phyloP scores from a whole-genome alignment of 2,329 filamentous ascomycete species.

The Dactylellina haptotyla region DNA sequence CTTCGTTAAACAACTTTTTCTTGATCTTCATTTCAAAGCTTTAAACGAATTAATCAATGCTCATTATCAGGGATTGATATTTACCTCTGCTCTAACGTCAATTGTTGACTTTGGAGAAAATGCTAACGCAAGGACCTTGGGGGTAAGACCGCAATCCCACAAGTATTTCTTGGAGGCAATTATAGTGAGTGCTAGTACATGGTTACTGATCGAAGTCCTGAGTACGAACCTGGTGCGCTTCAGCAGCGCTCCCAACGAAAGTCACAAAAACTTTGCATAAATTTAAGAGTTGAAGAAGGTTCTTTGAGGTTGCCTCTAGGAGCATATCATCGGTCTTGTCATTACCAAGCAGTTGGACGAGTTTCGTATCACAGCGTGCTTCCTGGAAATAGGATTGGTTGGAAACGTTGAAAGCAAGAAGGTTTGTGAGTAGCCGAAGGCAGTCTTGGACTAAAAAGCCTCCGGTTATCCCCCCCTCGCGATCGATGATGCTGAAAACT shows the following conservation, averaged over 20 bases:
- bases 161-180: slow-evolving; percentile 69
- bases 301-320: slow-evolving; percentile 81
- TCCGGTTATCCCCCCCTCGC: slow-evolving; percentile 85
- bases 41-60: neutral
- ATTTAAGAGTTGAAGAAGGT: slow-evolving; percentile 87
- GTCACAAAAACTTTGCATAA: slow-evolving; percentile 87
- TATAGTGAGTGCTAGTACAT: neutral
- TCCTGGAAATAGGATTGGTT: slow-evolving; percentile 96
- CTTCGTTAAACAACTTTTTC: too few relatives aligned
- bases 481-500: slow-evolving; percentile 81
- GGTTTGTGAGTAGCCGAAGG: slow-evolving; percentile 86
- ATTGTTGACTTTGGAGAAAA: slow-evolving; percentile 78
- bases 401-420: slow-evolving; percentile 84
- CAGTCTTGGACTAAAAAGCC: slow-evolving; percentile 92
- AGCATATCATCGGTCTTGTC: slow-evolving; percentile 17
- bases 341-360: slow-evolving; percentile 74
- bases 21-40: slow-evolving; percentile 1
- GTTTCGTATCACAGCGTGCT: slow-evolving; percentile 79
- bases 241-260: slow-evolving; percentile 79
- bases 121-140: slow-evolving; percentile 81
- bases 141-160: slow-evolving; percentile 81
- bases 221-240: slow-evolving; percentile 74
- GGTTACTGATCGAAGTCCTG: neutral
- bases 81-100: slow-evolving; percentile 82
- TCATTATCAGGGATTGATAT: slow-evolving; percentile 46